Evolutionary conservation across 495 filamentous ascomycete species (phyloP), one percentile per base, ranked within the genome.

Genomic region (Parathielavia appendiculata): DNA sequence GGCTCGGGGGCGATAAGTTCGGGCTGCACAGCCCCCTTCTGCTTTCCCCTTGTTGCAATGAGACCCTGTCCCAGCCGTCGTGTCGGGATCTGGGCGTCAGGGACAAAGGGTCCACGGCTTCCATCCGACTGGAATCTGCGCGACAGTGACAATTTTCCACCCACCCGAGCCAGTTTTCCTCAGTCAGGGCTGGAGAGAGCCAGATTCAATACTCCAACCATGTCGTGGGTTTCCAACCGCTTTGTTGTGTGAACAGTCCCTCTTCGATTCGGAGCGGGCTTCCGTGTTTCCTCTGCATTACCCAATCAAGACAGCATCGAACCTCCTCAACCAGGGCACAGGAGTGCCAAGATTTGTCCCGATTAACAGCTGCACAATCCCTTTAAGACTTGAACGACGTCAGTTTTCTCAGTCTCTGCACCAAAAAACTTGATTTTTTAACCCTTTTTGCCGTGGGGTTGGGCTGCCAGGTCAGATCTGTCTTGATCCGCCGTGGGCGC

Each of bases 21-120:
- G 49, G 30, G 16, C 36, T 63, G 57, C 61, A 63, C 61, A 60
- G 61, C 61, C 61, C 19, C 61, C 56, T 55, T 30, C 26, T 30
- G 26, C 26, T 30, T n/a, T 50, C 20, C 52, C 49, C 34, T 50
- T 14, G 47, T 26, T 35, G 16, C 48, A 40, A 43, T 45, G 53
- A 51, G 48, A 58, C 55, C 60, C 34, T 23, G 23, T 44, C 45
- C 32, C 47, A 49, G 20, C 30, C 46, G 35, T 30, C 4, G 16
- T 11, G 19, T 13, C 34, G 35, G 35, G 26, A 19, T 20, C 50
- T 40, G 48, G 48, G 48, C 44, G 11, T 35, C 13, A 11, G 14
- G 32, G 32, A 4, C 9, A 12, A 17, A 38, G 48, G 41, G 35
- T 39, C 41, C 53, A 55, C 53, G 23, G 5, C 17, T 30, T 14